Evolutionary conservation across 78 protist genomes (phyloP).

Genomic region (Anaeramoeba flamelloides): DNA sequence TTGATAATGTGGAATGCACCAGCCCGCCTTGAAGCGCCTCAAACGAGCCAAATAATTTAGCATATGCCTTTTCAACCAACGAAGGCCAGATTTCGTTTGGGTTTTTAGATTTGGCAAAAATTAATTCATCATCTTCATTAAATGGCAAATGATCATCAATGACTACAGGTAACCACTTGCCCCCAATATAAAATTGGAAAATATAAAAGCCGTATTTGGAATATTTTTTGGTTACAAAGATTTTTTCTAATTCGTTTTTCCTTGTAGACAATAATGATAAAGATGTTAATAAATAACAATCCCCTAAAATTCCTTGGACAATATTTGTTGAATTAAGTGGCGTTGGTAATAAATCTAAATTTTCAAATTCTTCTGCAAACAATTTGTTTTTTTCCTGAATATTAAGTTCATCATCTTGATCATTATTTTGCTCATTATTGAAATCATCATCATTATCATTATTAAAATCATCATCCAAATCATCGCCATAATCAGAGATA

Average conservation of each 20-base stretch:
- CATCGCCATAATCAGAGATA: no score
- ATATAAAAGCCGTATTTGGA: background rate
- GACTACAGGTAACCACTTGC: background rate
- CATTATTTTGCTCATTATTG: no score
- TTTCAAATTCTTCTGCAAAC: no score
- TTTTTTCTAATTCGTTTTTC: background rate
- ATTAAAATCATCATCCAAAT: no score
- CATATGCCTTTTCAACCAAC: slow-evolving; percentile 47
- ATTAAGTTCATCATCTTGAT: no score
- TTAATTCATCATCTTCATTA: no score
- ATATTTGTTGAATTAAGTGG: slow-evolving; percentile 6
- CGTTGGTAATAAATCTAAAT: no score
- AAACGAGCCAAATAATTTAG: slow-evolving; percentile 35
- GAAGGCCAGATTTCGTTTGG: slow-evolving; percentile 27
- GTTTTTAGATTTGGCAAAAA: background rate
- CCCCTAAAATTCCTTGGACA: slow-evolving; percentile 28
- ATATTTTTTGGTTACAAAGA: background rate
- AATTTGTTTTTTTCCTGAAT: no score
- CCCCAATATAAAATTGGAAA: slow-evolving; percentile 9
- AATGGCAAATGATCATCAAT: slow-evolving; percentile 11
- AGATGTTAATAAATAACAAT: slow-evolving; percentile 26
- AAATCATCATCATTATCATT: no score
- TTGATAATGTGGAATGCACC: background rate
- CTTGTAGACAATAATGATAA: slow-evolving; percentile 14
- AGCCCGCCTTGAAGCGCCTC: slow-evolving; percentile 5